Percentiles rank a stretch among this genome's conserved stretches.
These are phyloP conservation scores for Mycena polygramma DNA, from an alignment of 768 basidiomycete genomes.

Conservation along the genomic window DNA sequence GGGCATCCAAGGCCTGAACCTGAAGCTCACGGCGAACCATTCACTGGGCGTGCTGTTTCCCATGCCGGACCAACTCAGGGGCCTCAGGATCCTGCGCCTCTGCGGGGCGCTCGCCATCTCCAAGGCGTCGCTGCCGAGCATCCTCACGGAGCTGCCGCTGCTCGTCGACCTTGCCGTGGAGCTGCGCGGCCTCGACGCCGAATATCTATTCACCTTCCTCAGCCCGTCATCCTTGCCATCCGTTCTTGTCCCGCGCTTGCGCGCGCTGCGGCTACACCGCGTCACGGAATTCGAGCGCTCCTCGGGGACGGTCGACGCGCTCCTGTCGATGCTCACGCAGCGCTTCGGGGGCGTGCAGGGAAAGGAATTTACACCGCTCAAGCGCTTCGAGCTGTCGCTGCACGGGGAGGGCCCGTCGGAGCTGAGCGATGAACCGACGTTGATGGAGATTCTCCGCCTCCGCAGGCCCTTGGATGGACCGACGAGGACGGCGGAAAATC, in stretches of 20 bases:
- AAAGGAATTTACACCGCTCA: neutral
- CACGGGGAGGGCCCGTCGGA: neutral
- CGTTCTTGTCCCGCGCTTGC: slow-evolving; percentile 2
- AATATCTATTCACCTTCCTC: neutral
- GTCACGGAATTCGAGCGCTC: neutral
- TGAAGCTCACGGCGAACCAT: neutral
- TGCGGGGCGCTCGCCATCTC: slow-evolving; percentile 3
- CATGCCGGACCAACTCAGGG: neutral
- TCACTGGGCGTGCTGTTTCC: neutral
- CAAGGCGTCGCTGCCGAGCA: neutral
- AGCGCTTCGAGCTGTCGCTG: neutral
- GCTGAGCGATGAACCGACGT: neutral
- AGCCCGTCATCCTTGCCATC: neutral
- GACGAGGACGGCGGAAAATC: neutral
- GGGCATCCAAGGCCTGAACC: slow-evolving; percentile 7
- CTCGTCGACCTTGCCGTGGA: slow-evolving; percentile 4
- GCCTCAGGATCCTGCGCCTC: slow-evolving; percentile 8
- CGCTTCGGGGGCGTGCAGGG: neutral
- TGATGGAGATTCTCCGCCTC: neutral
- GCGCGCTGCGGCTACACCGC: neutral
- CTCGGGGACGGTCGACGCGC: neutral
- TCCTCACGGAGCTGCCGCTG: neutral
- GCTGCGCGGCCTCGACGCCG: neutral
- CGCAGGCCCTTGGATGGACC: neutral
- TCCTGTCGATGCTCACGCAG: neutral